These are phyloP conservation scores for Debaryomyces sp. DNA, from an alignment of 1,139 yeast genomes.

Conservation along the genomic window DNA sequence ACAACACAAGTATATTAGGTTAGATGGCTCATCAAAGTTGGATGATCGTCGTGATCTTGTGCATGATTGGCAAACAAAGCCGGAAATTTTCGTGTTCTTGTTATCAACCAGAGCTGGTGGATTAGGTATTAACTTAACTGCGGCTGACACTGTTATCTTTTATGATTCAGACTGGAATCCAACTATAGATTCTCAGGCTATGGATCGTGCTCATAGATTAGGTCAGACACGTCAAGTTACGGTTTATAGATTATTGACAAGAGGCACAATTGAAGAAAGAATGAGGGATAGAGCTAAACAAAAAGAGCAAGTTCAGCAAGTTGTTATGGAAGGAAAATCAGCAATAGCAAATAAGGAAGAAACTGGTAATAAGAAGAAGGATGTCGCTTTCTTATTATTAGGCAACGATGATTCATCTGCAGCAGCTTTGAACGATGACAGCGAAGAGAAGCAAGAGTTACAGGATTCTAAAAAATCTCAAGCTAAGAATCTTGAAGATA, in stretches of 20 bases:
- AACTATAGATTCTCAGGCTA: slow-evolving; percentile 97
- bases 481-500: slow-evolving; percentile 46
- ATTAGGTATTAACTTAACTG: slow-evolving; percentile 93
- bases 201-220: slow-evolving; percentile 98
- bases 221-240: slow-evolving; percentile 98
- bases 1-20: slow-evolving; percentile 86
- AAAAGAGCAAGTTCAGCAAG: slow-evolving; percentile 98
- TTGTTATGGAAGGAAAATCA: slow-evolving; percentile 96
- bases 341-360: slow-evolving; percentile 35
- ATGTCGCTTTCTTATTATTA: slow-evolving; percentile 77
- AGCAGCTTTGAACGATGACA: slow-evolving; percentile 11
- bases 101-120: slow-evolving; percentile 99
- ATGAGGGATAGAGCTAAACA: slow-evolving; percentile 99
- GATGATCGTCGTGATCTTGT: slow-evolving; percentile 96
- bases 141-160: slow-evolving; percentile 97
- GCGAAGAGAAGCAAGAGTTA: slow-evolving; percentile 8
- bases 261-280: slow-evolving; percentile 95
- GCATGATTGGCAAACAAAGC: slow-evolving; percentile 98
- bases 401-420: slow-evolving; percentile 55
- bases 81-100: slow-evolving; percentile 88
- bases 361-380: slow-evolving; percentile 47
- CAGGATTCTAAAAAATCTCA: slow-evolving; percentile 1
- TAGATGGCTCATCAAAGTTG: slow-evolving; percentile 94
- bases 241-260: slow-evolving; percentile 86
- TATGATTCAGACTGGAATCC: slow-evolving; percentile 99